These are phyloP conservation scores for Udeniomyces megalosporus DNA, from an alignment of 768 basidiomycete species.

Conservation along the genomic window DNA sequence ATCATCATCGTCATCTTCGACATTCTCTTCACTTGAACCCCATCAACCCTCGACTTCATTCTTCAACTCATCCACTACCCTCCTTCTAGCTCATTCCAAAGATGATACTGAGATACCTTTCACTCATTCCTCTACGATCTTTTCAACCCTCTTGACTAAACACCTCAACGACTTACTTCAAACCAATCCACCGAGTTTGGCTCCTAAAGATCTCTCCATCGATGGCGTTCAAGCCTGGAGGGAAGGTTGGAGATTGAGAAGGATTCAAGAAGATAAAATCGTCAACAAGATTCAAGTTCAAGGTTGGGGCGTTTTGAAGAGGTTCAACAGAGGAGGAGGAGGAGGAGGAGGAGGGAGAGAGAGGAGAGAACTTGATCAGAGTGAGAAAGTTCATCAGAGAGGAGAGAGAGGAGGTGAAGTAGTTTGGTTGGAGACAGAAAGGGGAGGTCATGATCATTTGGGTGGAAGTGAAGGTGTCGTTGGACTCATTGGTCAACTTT, in stretches of 20 bases:
- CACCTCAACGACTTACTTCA: too few species aligned
- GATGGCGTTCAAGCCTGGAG: neutral
- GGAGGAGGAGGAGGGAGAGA: neutral
- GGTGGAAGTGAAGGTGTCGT: constrained; percentile 12
- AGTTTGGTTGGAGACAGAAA: constrained; percentile 4
- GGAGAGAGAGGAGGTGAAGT: neutral
- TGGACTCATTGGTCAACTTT: neutral
- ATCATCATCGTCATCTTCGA: too few species aligned
- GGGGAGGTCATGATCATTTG: constrained; percentile 12
- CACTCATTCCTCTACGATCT: neutral
- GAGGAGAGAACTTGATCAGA: constrained; percentile 8
- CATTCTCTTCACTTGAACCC: neutral
- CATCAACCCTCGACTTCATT: neutral
- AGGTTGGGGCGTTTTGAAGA: constrained; percentile 8
- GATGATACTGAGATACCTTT: constrained; percentile 13
- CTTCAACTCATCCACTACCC: neutral
- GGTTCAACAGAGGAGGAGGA: neutral
- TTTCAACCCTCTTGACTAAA: neutral
- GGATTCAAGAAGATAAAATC: neutral
- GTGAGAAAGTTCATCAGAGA: too few species aligned
- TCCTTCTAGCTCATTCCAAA: constrained; percentile 6
- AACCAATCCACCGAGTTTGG: neutral
- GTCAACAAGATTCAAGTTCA: neutral
- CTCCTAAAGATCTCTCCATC: neutral
- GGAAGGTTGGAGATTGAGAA: neutral